Evolutionary conservation across 352 stramenopile species (phyloP), one percentile per base, ranked within the genome.

Genomic region (Pythium brassicae): DNA sequence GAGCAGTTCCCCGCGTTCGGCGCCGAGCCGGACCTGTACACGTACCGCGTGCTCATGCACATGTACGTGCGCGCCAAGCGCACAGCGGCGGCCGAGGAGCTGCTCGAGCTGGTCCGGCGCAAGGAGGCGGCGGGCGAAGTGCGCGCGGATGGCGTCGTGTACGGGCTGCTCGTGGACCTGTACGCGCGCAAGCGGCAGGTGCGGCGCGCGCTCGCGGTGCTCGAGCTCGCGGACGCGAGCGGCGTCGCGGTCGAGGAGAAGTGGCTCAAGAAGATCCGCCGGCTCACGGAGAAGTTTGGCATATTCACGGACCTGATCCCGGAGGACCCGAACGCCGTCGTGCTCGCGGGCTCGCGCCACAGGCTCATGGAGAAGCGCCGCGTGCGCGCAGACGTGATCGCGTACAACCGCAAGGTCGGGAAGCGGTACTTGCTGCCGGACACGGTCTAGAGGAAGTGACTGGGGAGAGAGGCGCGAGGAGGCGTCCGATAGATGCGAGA

Each of bases 281-380:
- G 55, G 59, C 60, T 91, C 23, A 79, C 71, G 3, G 78, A 91
- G 55, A 70, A 71, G 34, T 85, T 78, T 54, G 79, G 81, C 17
- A 55, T 93, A 22, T 93, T 87, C 60, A 86, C 78, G 39, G 83
- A 91, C 46, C 71, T 93, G 32, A 83, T 93, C 49, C 77, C 80
- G 1, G 81, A 91, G 59, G 78, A 89, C 44, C 83, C 83, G 50
- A 72, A 90, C 53, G 79, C 77, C 19, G 78, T 90, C 37, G 66
- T 90, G 45, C 66, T 75, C 19, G 76, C 74, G 20, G 74, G 81
- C 48, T 74, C 74, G 57, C 74, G 77, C 51, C 62, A 78, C 69
- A 84, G 89, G 55, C 71, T 93, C 35, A 86, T 87, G 73, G 64
- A 76, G 52, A 89, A 90, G 76, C 78, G 81, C 49, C 87, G 87